Base-by-base conservation (phyloP, 306 rosid species). In the Fragaria nilgerrensis region DNA sequence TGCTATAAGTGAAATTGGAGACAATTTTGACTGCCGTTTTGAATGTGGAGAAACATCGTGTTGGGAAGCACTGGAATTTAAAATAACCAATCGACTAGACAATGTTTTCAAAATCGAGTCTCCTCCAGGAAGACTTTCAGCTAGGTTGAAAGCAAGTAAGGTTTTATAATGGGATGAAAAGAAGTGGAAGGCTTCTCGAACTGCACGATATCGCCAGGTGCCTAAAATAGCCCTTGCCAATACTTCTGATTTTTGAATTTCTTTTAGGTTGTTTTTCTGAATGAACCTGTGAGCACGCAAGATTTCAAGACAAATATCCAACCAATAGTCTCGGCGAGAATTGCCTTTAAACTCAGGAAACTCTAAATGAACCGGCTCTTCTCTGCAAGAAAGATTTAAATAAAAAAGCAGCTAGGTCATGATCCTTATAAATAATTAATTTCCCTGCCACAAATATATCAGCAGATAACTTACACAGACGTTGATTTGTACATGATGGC, bases 401-500 rank as follows among this genome's bases (percentile, higher is more conserved):
- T 49, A 45, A 78, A 77, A 78, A 45, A 25, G 45, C 70, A 80
- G 69, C 23, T 44, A 50, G 68, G 15, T 45, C 9, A 14, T 68
- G 61, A 83, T 58, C 48, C 47, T 73, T 34, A 77, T 7, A 69
- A 49, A 68, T 49, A 71, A 39, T 62, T 16, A 67, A 73, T 64
- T 63, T 68, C 10, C 20, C 7, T 19, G 47, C 13, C 47, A 63
- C 16, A 63, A 53, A 68, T 75, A 81, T 47, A 39, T 67, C 70
- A 72, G 77, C 80, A 69, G 78, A 77, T 84, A 66, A 87, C 97
- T 39, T 90, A 95, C 97, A 88, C 73, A 78, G 92, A 82, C 69
- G 87, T 87, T 78, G 99, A 95, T 78, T 89, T 92, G 83, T 89
- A 92, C 96, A 91, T 87, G 81, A 95, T 94, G 73, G 97, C 99